Conservation (phyloP, 352 stramenopile genomes). For the Phytophthora sp. region DNA sequence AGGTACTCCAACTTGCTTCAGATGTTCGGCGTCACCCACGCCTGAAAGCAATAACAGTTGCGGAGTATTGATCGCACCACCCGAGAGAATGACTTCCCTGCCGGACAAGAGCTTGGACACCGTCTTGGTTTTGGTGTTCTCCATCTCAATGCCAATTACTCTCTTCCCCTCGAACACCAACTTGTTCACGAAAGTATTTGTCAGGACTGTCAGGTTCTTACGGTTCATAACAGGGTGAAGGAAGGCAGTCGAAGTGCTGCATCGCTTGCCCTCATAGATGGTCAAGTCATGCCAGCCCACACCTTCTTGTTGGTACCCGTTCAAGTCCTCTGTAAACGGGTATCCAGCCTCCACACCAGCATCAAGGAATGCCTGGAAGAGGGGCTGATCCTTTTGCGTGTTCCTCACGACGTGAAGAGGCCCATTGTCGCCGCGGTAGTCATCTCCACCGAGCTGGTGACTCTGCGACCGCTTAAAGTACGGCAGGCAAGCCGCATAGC, state of each 20-base stretch:
- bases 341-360: constrained; percentile 79
- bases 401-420: constrained; percentile 68
- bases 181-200: constrained; percentile 80
- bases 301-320: constrained; percentile 85
- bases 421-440: constrained; percentile 74
- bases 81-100: constrained; percentile 88
- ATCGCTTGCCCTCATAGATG: constrained; percentile 77
- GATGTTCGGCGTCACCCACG: constrained; percentile 66
- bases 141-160: constrained; percentile 66
- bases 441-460: constrained; percentile 65
- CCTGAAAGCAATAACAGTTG: constrained; percentile 86
- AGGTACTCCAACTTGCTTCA: constrained; percentile 73
- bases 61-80: constrained; percentile 86
- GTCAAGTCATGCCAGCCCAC: constrained; percentile 89
- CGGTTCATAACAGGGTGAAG: constrained; percentile 58
- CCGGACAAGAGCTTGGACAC: constrained; percentile 49
- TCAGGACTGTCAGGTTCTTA: constrained; percentile 72
- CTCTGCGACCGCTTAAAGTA: constrained; percentile 83
- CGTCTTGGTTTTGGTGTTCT: constrained; percentile 63
- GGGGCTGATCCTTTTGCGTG: constrained; percentile 60
- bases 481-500: constrained; percentile 80
- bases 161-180: constrained; percentile 79
- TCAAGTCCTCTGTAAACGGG: constrained; percentile 83
- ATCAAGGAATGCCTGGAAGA: constrained; percentile 86
- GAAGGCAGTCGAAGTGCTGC: constrained; percentile 70